Evolutionary conservation across 495 filamentous ascomycete species (phyloP).

Genomic region (Talaromyces nanjingensis): DNA sequence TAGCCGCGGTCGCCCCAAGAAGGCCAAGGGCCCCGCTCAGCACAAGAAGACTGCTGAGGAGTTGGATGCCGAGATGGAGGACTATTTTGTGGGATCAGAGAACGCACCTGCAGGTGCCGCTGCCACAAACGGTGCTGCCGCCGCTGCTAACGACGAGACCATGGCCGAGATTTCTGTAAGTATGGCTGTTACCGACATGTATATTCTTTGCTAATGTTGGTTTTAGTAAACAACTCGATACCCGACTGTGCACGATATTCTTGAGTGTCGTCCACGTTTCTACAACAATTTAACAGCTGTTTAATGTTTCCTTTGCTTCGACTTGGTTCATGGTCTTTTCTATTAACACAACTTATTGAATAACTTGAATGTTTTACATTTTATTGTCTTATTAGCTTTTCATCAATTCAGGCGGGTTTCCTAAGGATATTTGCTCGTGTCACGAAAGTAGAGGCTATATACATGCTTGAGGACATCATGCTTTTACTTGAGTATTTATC

Average conservation of each 20-base stretch:
- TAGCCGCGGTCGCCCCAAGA: slow-evolving; percentile 42
- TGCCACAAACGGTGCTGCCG: slow-evolving; percentile 32
- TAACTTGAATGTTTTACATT: not conserved
- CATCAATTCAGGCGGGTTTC: not conserved
- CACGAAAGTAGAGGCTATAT: too few relatives aligned
- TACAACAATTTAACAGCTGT: not conserved
- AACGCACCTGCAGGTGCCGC: slow-evolving; percentile 26
- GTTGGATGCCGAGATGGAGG: slow-evolving; percentile 88
- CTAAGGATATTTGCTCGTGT: not conserved
- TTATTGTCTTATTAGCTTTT: not conserved
- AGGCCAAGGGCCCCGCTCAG: slow-evolving; percentile 46
- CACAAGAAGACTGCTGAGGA: slow-evolving; percentile 90
- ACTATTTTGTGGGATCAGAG: slow-evolving; percentile 61
- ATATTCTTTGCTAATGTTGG: not conserved
- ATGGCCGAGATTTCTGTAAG: slow-evolving; percentile 50
- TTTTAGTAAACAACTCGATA: slow-evolving; percentile 1
- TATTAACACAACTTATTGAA: not conserved
- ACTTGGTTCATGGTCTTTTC: not conserved
- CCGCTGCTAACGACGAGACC: slow-evolving; percentile 35
- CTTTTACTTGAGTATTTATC: too few relatives aligned
- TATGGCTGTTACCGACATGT: not conserved
- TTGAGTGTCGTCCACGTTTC: not conserved
- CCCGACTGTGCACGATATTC: not conserved
- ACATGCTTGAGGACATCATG: too few relatives aligned
- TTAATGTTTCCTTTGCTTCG: not conserved